Conservation (phyloP, 305 asterid species). For the Fraxinus greggii region DNA sequence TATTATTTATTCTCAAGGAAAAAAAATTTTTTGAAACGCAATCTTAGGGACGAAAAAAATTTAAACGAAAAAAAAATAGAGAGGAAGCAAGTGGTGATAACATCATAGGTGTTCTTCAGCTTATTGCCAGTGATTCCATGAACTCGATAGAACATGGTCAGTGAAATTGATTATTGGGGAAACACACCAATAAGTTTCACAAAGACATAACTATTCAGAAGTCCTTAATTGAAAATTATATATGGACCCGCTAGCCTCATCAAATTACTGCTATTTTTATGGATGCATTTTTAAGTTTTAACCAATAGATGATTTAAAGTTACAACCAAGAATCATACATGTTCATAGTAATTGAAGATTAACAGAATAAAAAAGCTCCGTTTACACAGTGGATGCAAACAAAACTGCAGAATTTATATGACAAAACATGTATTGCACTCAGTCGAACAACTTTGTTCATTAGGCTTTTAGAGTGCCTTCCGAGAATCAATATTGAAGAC, state of each 20-base stretch:
- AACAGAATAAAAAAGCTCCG: background rate
- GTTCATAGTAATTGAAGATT: background rate
- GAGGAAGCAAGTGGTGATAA: background rate
- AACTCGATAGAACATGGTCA: background rate
- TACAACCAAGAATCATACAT: background rate
- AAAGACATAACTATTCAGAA: background rate
- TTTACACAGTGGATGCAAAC: background rate
- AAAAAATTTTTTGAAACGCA: background rate
- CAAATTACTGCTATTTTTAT: background rate
- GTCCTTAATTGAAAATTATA: background rate
- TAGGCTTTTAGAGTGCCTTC: background rate
- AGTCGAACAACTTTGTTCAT: background rate
- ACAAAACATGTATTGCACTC: background rate
- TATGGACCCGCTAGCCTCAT: background rate
- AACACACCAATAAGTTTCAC: background rate
- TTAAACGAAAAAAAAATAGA: background rate
- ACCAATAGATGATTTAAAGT: background rate
- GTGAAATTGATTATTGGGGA: background rate
- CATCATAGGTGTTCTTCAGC: background rate
- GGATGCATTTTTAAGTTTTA: background rate
- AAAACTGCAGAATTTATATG: background rate
- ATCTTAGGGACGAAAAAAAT: background rate
- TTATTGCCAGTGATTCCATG: background rate
- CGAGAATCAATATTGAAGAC: background rate
- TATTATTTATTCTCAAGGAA: background rate